Percentiles rank a stretch among this genome's conserved stretches.
Conservation (phyloP, 176 grass and related monocot species). For the Eragrostis nindensis region DNA sequence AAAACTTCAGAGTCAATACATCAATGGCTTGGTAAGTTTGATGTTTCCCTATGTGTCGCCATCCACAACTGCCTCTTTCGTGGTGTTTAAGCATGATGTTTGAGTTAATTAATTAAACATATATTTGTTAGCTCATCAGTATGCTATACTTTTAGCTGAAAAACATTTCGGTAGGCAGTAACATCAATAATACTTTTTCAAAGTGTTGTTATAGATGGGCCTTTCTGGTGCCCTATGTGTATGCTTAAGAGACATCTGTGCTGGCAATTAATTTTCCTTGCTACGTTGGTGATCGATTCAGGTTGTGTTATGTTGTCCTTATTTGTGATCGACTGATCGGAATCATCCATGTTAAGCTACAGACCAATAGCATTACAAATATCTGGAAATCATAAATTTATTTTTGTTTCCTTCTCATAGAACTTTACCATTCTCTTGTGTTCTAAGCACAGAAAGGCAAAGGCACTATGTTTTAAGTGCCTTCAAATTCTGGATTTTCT, state of each 20-base stretch:
- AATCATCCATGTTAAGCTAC: constrained; percentile 3
- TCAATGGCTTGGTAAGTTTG: constrained; percentile 43
- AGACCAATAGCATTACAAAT: not conserved
- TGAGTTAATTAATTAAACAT: constrained; percentile 20
- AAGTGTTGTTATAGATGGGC: constrained; percentile 20
- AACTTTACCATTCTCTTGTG: not conserved
- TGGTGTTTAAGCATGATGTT: constrained; percentile 16
- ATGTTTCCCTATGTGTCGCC: not conserved
- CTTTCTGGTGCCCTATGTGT: not conserved
- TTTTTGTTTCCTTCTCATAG: not conserved
- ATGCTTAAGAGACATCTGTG: not conserved
- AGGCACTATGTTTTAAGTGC: not conserved
- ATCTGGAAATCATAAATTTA: constrained; percentile 8
- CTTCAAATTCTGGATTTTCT: not conserved
- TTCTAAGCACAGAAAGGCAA: constrained; percentile 15
- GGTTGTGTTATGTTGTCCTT: not conserved
- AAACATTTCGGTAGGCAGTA: constrained; percentile 13
- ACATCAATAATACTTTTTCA: not conserved
- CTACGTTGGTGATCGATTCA: not conserved
- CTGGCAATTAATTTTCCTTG: constrained; percentile 10
- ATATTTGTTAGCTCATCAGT: constrained; percentile 25
- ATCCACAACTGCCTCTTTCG: not conserved
- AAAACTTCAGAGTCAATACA: not conserved
- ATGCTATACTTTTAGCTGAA: not conserved
- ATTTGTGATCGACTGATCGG: not conserved